Evolutionary conservation across 768 basidiomycete genomes (phyloP), one percentile per base, ranked within the genome.

Genomic region (Mycena galopus): DNA sequence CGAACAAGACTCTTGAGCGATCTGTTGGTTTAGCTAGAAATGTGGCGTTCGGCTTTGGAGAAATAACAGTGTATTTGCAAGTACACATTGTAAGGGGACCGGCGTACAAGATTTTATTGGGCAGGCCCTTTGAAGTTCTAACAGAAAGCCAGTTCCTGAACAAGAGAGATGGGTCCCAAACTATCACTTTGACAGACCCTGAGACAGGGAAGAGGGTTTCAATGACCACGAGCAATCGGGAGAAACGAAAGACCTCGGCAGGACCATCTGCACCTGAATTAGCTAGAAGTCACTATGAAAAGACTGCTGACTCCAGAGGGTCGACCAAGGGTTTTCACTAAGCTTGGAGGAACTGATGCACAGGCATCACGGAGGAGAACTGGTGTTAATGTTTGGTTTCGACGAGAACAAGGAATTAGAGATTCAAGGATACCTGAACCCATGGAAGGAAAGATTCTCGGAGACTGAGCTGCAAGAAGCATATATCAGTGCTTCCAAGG

Each of bases 121-220:
- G 81, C 4, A 35, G 80, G 25, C 80, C 82, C 0, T 81, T 83
- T 62, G 78, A 80, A 57, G 71, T 76, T 0, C 21, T 81, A 0
- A 79, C 79, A 0, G 55, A 64, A 23, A 80, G 65, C 5, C 7
- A 6, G 6, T 7, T 35, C 6, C 6, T 7, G 35, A 35, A 35
- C 35, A 35, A 35, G 12, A 35, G 35, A 7, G 35, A 35, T 35
- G 35, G 35, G 35, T 7, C 35, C 12, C 75, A 78, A 57, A 67
- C 62, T 0, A 58, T 83, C 1, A 79, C 78, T 0, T 33, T 83
- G 0, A 71, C 27, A 9, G 76, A 81, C 69, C 81, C 81, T 0
- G 79, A 79, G 39, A 73, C 78, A 0, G 65, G 67, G 7, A 44
- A 53, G 9, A 2, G 44, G 4, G 55, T 50, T 19, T 25, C 51